A percentile compares a stretch with the other conserved stretches of the same genome.
Evolutionary conservation across 192 early-diverging fungal species (phyloP).

Genomic region (Endogone sp.): DNA sequence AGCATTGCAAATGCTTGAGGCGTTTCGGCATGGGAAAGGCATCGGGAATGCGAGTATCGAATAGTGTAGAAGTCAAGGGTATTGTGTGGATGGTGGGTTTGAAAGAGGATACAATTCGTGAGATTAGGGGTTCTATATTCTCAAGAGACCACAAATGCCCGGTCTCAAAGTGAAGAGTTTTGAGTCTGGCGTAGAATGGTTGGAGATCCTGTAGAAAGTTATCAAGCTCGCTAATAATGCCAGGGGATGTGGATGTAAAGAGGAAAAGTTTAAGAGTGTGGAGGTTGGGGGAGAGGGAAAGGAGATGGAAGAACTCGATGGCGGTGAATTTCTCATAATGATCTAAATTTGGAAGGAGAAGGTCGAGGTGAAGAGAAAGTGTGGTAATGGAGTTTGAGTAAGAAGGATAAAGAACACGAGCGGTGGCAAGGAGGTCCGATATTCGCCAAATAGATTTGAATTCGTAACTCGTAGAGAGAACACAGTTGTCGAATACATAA

Average conservation of each 20-base stretch:
- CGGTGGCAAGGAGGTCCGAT: neutral
- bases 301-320: neutral
- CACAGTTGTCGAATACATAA: neutral
- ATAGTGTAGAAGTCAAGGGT: neutral
- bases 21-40: neutral
- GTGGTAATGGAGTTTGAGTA: neutral
- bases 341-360: neutral
- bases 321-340: neutral
- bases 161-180: neutral
- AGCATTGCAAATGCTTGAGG: neutral
- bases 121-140: neutral
- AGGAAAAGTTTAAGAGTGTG: neutral
- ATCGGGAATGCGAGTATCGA: neutral
- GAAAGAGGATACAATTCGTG: neutral
- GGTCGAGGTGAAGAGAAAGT: neutral
- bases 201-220: neutral
- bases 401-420: neutral
- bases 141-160: neutral
- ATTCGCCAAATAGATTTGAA: neutral
- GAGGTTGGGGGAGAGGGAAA: neutral
- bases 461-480: neutral
- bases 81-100: neutral
- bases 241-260: neutral
- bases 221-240: neutral
- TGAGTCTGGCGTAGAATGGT: neutral